Base-by-base conservation (phyloP, 345 rosid genomes). In the Bruguiera sexangula region DNA sequence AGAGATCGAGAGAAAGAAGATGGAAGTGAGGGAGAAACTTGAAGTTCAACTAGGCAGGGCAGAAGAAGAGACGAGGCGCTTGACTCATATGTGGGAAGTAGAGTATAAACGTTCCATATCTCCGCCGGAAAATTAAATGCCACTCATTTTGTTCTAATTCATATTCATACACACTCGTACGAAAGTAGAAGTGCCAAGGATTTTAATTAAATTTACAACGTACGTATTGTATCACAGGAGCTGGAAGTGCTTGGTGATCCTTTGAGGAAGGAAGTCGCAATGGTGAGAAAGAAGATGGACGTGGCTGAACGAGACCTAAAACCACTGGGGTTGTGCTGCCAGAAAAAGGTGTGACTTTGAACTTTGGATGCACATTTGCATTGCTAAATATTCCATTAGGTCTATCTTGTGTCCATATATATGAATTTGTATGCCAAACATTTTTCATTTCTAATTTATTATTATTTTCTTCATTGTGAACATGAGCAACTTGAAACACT, bases 1-100 rank as follows among this genome's bases (percentile, higher is more conserved):
- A 66, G 90, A 88, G 87, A 93, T 90, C 29, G 88, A 85, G 79
- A 82, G 82, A 85, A 93, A 83, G 86, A 93, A 83, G 69, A 78
- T 74, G 85, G 84, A 81, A 60, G 89, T 90, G 62, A 87, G 71
- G 69, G 93, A 84, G 76, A 87, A 77, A 76, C 91, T 90, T 62
- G 87, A 88, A 73, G 86, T 80, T 60, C 87, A 84, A 7, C 77
- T 93, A 0, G 90, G 86, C 18, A 85, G 84, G 43, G 95, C 94
- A 1, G 93, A 93, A 69, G 95, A 93, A 75, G 91, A 86, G 77
- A 83, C 93, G 13, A 85, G 76, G 70, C 86, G 93, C 66, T 74
- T 93, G 69, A 74, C 88, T 30, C 88, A 76, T 48, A 80, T 92
- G 73, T 82, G 89, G 88, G 91, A 88, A 73, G 98, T 88, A 79